Base-by-base conservation (phyloP, 2,329 filamentous ascomycete species). In the Fusarium torulosum region DNA sequence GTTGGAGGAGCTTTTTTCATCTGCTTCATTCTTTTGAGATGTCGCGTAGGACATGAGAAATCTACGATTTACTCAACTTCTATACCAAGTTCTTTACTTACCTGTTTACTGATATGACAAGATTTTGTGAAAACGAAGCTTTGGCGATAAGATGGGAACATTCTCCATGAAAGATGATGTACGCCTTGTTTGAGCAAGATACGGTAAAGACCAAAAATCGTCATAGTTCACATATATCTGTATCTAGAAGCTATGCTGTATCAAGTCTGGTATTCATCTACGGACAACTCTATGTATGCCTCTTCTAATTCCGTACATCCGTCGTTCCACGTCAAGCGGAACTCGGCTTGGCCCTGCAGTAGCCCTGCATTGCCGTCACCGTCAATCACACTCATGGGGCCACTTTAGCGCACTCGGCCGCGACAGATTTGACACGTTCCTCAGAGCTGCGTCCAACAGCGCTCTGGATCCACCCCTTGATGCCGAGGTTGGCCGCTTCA, bases 391-490 rank as follows among this genome's bases (percentile, higher is more conserved):
- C 19, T 59, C 27, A 67, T 5, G 66, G 62, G 50, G 66, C 53
- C 3, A 67, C 43, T 62, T 63, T 69, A n/a, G 53, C 54, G 42
- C 66, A 69, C 53, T 69, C 66, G 25, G 53, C 58, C 33, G 66
- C 66, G 33, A 70, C 66, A 46, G 82, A 60, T 37, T 75, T 77
- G 59, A 83, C 69, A 64, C 82, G 84, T 71, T 87, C 85, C 10
- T 78, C 76, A 0, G 81, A 71, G 14, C 80, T 76, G 68, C 79
- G 81, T 45, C 77, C 80, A n/a, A 80, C 78, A 14, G 82, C 84
- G 6, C 75, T 75, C 15, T 77, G 75, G 13, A 86, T 77, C 76
- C 80, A 81, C 14, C 71, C 69, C 7, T 77, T 75, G 9, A 82
- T 79, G 1, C 78, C 79, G 7, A 85, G 71, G 27, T 79, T 80